A percentile compares a stretch with the other conserved stretches of the same genome.
These are phyloP conservation scores for Sergeia podlipaevii DNA, from an alignment of 208 protist genomes.

Conservation along the genomic window DNA sequence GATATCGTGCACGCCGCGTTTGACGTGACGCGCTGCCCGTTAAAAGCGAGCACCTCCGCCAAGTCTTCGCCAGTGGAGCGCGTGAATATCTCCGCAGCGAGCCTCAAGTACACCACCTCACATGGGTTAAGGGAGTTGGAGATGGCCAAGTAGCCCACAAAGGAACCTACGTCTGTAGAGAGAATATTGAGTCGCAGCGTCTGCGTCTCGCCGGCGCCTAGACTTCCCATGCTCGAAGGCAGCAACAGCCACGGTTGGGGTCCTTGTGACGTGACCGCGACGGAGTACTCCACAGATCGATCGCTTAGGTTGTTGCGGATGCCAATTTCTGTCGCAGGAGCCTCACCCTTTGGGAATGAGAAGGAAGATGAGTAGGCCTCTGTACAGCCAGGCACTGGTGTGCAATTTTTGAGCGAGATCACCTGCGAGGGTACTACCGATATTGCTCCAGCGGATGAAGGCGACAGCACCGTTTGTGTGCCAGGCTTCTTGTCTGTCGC, in stretches of 20 bases:
- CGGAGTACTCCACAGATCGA: constrained; percentile 55
- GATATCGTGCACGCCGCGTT: constrained; percentile 36
- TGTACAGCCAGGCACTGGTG: constrained; percentile 27
- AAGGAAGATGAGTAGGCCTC: constrained; percentile 62
- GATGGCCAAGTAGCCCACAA: constrained; percentile 70
- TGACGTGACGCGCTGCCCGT: constrained; percentile 35
- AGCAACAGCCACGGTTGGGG: constrained; percentile 79
- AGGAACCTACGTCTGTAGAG: constrained; percentile 77
- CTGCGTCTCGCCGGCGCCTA: constrained; percentile 63
- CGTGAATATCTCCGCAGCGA: constrained; percentile 76
- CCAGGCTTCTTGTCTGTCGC: too few species aligned
- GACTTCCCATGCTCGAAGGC: constrained; percentile 29
- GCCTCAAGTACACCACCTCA: constrained; percentile 70
- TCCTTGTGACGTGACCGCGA: constrained; percentile 68
- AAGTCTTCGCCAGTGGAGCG: constrained; percentile 61
- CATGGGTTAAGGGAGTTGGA: constrained; percentile 45
- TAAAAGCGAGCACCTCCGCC: constrained; percentile 72
- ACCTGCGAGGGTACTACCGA: constrained; percentile 24
- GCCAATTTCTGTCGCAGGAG: constrained; percentile 56
- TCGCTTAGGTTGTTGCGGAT: constrained; percentile 60
- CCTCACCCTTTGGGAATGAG: constrained; percentile 61
- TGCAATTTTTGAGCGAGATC: constrained; percentile 64
- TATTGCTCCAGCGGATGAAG: too few species aligned
- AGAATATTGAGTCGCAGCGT: constrained; percentile 66
- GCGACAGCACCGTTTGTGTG: too few species aligned